Conservation (phyloP, 352 stramenopile species). For the Phytophthora syringae region DNA sequence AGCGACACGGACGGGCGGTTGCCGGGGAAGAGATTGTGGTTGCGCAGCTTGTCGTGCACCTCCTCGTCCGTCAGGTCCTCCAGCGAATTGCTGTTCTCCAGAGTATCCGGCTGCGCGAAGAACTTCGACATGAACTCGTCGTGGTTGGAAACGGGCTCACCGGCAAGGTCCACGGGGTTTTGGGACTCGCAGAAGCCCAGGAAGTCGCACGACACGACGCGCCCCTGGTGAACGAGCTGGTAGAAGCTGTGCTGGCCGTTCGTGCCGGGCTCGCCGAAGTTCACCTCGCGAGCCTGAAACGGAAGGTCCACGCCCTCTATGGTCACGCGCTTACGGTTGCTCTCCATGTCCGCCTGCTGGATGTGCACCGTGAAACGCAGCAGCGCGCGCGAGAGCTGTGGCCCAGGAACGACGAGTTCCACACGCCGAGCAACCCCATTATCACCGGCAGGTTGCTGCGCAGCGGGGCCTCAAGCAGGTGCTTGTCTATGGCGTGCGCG, state of each 20-base stretch:
- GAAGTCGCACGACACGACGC: conserved; percentile 98
- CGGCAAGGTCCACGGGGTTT: conserved; percentile 73
- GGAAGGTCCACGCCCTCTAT: conserved; percentile 93
- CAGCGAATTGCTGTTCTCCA: conserved; percentile 96
- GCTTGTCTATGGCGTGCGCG: conserved; percentile 97
- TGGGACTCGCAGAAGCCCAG: conserved; percentile 98
- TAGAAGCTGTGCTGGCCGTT: conserved; percentile 99
- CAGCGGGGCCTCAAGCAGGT: conserved; percentile 95
- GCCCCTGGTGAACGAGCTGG: conserved; percentile 99
- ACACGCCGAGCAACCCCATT: conserved; percentile 97
- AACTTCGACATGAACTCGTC: conserved; percentile 99
- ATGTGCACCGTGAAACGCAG: conserved; percentile 97
- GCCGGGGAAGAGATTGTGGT: conserved; percentile 97
- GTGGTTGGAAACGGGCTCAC: conserved; percentile 96
- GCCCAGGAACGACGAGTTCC: conserved; percentile 99
- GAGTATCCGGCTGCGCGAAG: conserved; percentile 98
- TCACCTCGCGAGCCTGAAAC: conserved; percentile 95
- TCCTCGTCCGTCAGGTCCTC: conserved; percentile 94
- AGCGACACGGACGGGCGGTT: conserved; percentile 98
- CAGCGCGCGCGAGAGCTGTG: conserved; percentile 92
- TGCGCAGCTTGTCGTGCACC: conserved; percentile 90
- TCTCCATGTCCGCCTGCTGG: conserved; percentile 99
- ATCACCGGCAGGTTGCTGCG: conserved; percentile 97
- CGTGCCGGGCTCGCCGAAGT: conserved; percentile 98
- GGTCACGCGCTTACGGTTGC: conserved; percentile 98